Evolutionary conservation across 2,329 filamentous ascomycete genomes (phyloP), one percentile per base, ranked within the genome.

Genomic region (Paecilomyces sp.): DNA sequence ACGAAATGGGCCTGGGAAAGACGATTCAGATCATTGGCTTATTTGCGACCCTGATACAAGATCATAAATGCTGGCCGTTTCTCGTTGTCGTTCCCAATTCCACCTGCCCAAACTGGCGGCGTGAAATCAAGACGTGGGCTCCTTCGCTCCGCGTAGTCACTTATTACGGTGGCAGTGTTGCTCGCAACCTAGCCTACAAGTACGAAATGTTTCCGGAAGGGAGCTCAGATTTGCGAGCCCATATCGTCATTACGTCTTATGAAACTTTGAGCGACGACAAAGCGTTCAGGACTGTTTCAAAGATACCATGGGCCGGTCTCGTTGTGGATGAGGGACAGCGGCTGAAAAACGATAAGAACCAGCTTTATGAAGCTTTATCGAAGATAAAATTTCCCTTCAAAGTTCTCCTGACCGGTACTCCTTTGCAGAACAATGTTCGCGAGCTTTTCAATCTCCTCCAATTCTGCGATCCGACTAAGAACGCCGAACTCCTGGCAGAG

Each of bases 1-100:
- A 99, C 70, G 94, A 99, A 71, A 99, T 99, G 94, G 94, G 94
- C 50, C 84, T 99, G 1, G 94, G 94, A 33, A 99, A 99, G 78
- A 99, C 94, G 0, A 91, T 99, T 33, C 94, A 99, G 72, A 87
- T 97, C 57, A 89, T 97, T 61, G 85, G 88, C 2, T 84, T 96
- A 63, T 83, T 97, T 61, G 86, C 90, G 1, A 87, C 88, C 0
- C 76, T 97, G 41, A 82, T 88, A 25, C 82, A 88, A 62, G 83
- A 87, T 57, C 82, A 85, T 68, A 80, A 84, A 69, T 94, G 91
- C 74, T 97, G 90, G 84, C 94, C 94, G 0, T 97, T 97, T 70
- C 81, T 99, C 15, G 83, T 97, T 2, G 91, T 97, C 1, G 93
- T 96, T 0, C 94, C 94, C 0, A 97, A 97, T 70, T 88, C 93